Evolutionary conservation across 768 basidiomycete genomes (phyloP).

Genomic region (Leccinellum rugosiceps): DNA sequence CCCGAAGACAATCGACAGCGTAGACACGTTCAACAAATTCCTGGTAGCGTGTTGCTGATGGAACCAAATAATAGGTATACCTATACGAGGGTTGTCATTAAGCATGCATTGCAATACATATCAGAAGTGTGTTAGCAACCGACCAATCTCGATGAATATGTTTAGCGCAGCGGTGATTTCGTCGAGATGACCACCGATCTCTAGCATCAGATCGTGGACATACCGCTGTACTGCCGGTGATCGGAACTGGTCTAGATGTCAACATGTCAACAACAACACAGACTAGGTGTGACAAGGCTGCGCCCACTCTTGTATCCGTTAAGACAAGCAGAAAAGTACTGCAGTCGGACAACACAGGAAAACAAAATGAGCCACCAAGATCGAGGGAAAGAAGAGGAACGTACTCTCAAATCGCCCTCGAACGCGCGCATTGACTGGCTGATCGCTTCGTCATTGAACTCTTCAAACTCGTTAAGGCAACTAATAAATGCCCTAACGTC

Average conservation of each 20-base stretch:
- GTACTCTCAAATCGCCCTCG: constrained; percentile 45
- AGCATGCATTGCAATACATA: not conserved
- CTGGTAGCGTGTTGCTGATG: constrained; percentile 48
- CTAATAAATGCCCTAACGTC: constrained; percentile 48
- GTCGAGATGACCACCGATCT: constrained; percentile 51
- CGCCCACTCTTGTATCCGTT: constrained; percentile 42
- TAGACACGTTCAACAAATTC: constrained; percentile 49
- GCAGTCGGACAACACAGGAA: not conserved
- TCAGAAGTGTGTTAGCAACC: constrained; percentile 8
- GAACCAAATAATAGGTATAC: constrained; percentile 50
- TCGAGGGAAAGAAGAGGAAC: not conserved
- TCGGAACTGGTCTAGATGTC: constrained; percentile 43
- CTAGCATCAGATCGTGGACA: constrained; percentile 44
- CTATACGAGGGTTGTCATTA: constrained; percentile 27
- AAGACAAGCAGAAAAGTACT: constrained; percentile 53
- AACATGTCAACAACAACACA: not conserved
- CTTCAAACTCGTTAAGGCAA: constrained; percentile 52
- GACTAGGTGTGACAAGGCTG: not conserved
- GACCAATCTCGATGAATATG: constrained; percentile 52
- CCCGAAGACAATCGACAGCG: constrained; percentile 53
- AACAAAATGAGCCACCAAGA: not conserved
- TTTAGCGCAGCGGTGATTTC: constrained; percentile 44
- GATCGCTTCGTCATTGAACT: constrained; percentile 50
- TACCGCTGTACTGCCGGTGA: constrained; percentile 51
- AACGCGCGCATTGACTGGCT: constrained; percentile 45